Conservation (phyloP, 2,329 filamentous ascomycete genomes). For the Fusarium xylarioides region DNA sequence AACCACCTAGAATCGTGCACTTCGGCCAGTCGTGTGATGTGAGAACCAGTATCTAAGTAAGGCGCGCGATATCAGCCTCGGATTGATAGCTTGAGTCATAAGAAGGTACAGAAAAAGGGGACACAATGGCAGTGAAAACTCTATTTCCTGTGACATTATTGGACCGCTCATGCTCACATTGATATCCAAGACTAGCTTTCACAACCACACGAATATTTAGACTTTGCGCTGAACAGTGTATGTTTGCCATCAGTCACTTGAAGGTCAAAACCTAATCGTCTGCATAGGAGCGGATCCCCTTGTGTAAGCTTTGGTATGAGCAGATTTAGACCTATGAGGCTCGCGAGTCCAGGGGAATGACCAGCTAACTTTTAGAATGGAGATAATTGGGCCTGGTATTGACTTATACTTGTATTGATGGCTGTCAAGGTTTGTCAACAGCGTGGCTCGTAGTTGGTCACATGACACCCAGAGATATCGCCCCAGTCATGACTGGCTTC, state of each 20-base stretch:
- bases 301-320: not conserved
- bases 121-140: not conserved
- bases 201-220: rapidly evolving
- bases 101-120: not conserved
- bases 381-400: rapidly evolving
- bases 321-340: no score
- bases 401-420: not conserved
- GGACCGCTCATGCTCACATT: rapidly evolving
- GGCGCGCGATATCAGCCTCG: rapidly evolving
- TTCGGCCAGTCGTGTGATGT: rapidly evolving
- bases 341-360: not conserved
- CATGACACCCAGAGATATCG: not conserved
- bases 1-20: rapidly evolving
- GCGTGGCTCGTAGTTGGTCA: no score
- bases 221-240: rapidly evolving
- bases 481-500: no score
- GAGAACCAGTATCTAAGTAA: not conserved
- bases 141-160: not conserved
- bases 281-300: not conserved
- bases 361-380: no score
- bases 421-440: rapidly evolving
- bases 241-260: not conserved
- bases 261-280: not conserved
- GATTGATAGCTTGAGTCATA: not conserved
- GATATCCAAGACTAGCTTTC: not conserved